Base-by-base conservation (phyloP, 257 asterid genomes). In the Apocynum venetum region DNA sequence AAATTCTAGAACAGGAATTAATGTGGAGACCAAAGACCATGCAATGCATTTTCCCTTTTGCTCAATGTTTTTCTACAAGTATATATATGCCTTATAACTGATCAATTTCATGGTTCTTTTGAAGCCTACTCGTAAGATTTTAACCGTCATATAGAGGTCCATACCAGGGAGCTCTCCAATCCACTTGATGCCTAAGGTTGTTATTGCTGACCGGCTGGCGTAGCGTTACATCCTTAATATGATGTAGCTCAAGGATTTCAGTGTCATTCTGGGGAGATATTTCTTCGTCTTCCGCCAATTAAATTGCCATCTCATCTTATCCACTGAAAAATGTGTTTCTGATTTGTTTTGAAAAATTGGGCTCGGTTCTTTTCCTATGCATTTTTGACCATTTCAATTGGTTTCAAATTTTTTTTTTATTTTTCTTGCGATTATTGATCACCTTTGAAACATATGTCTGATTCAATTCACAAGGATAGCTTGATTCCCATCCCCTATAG, bases 271-370 rank as follows among this genome's bases (percentile, higher is more conserved):
- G 12, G 56, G 63, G n/a, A 70, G 60, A 77, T 63, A 57, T 56
- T 69, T 77, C 0, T 52, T 44, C 19, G 6, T n/a, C 9, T 44
- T 46, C 76, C 8, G 15, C 76, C 76, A 57, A 70, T 70, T 46
- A 69, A 56, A 44, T 55, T 55, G 63, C 14, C 38, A 70, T 77
- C 80, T 70, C 46, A 77, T 77, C 76, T 69, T 56, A 0, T 47
- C 4, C n/a, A 17, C 36, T 46, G 49, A 46, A 36, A 57, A 43
- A 40, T 13, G 52, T 36, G 64, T 51, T 5, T 40, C 17, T 35
- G 35, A n/a, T 71, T 71, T 49, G 35, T 14, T 25, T 25, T 25
- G 31, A 25, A 25, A 25, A 25, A 25, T 25, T 25, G 31, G 31
- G 31, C 31, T 25, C 31, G 31, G 31, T 25, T 25, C 31, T 25